phyloP scores from a whole-genome alignment of 371 early-diverging fungal genomes.

The Actinomucor elegans region DNA sequence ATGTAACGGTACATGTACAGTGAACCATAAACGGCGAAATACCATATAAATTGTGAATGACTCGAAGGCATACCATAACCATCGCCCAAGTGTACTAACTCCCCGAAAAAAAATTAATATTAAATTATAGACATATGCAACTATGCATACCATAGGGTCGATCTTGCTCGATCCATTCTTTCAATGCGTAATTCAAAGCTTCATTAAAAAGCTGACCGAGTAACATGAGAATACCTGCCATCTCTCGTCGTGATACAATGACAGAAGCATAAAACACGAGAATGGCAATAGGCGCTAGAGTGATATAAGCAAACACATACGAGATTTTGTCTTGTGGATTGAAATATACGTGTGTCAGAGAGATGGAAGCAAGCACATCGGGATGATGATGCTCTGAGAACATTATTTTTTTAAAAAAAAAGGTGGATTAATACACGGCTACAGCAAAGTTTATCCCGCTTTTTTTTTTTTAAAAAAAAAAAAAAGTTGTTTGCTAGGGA shows the following conservation, averaged over 20 bases:
- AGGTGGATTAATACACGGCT: too few species aligned
- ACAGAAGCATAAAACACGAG: constrained; percentile 80
- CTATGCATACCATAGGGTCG: constrained; percentile 71
- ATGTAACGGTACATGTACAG: constrained; percentile 60
- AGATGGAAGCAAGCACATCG: constrained; percentile 55
- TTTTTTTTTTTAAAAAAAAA: too few species aligned
- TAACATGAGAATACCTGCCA: constrained; percentile 71
- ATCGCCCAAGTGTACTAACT: constrained; percentile 70
- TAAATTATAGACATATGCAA: neutral
- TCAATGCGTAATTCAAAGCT: constrained; percentile 69
- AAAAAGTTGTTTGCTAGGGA: too few species aligned
- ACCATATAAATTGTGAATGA: constrained; percentile 92
- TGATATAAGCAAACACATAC: constrained; percentile 65
- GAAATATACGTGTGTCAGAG: constrained; percentile 77
- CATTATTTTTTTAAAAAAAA: too few species aligned
- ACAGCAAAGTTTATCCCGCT: too few species aligned
- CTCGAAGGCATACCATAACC: constrained; percentile 96
- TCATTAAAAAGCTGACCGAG: constrained; percentile 85
- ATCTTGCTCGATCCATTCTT: constrained; percentile 67
- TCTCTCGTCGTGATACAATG: constrained; percentile 73
- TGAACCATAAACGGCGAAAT: constrained; percentile 66
- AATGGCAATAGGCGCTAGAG: constrained; percentile 77
- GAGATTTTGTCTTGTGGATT: constrained; percentile 54
- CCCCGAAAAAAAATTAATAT: too few species aligned
- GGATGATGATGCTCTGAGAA: too few species aligned